Evolutionary conservation across 371 early-diverging fungal species (phyloP), one percentile per base, ranked within the genome.

Genomic region (Mortierella sp.): DNA sequence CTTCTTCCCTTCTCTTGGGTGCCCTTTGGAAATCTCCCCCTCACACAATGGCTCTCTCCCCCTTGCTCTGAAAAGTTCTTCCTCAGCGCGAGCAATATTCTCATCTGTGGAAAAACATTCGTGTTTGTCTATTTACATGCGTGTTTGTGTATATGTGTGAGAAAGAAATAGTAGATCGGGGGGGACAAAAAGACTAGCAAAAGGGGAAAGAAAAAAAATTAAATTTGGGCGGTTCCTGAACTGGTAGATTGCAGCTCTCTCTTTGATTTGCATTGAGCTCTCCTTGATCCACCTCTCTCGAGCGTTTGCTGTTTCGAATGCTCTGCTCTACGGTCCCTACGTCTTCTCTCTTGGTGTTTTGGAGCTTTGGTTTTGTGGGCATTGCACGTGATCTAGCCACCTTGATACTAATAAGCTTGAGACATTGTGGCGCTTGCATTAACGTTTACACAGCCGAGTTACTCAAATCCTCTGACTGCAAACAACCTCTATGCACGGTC

Each of bases 401-500:
- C 11, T 3, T 59, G 10, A 11, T 35, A 1, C 28, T 57, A 24
- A 54, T 54, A n/a, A 18, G 54, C 54, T 24, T 26, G 54, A 2
- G 24, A 24, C 52, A 39, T 28, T 62, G 16, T 58, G 22, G 30
- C n/a, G 32, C 11, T 9, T 18, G 26, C 9, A 9, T 51, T 39
- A 45, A 14, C 26, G n/a, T 24, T n/a, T 35, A 11, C 28, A 49
- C 60, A 69, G 73, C 52, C 68, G 22, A 51, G n/a, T 12, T 63
- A 47, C 57, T 61, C 65, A 0, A 75, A 67, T 58, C 59, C 71
- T 30, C 45, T 78, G 64, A 70, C 70, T 0, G 59, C 70, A 26
- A 78, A 55, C 30, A 78, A 69, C 52, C 73, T 78, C n/a, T 73
- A 78, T 69, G 78, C 78, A 62, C 57, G 70, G 40, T 78, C 78